Base-by-base conservation (phyloP, 495 filamentous ascomycete genomes). In the Aspergillus olivimuriae region DNA sequence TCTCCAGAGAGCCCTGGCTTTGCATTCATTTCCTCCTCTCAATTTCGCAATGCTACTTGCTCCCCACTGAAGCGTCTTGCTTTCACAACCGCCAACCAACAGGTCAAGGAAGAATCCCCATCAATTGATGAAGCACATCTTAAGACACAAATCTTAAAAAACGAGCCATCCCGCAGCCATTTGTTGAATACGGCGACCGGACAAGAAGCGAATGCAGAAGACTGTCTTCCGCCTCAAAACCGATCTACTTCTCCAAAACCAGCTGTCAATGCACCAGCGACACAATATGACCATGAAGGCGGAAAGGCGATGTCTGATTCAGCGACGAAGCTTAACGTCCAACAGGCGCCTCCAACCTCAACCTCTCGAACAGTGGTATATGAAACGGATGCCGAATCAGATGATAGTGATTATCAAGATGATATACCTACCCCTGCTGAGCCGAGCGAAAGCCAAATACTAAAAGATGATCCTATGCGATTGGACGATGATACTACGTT, bases 1-100 rank as follows among this genome's bases (percentile, higher is more conserved):
- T 70, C 69, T 12, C 69, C 69, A 3, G 66, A 71, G 56, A 69
- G 67, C 22, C 68, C 69, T 18, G 61, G 61, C 2, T 28, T 70
- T 10, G 57, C 60, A 6, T 51, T 68, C 15, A 63, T 71, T 18
- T 60, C 68, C 14, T 62, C 69, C 14, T 68, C 69, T 2, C 61
- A 67, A 39, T 66, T 69, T 32, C 57, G 58, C 10, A 46, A 51
- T 33, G 60, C 57, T 14, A 62, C 56, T 36, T 54, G 52, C 21
- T 65, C 62, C 16, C 56, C 64, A 3, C 34, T 56, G 4, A 65
- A 59, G 48, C 47, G 19, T 9, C 33, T 38, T 2, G 36, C 42
- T 17, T 42, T 26, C 5, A 44, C 50, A 4, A 24, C 43, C 1
- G 18, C 31, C 9, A 17, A 42, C 9, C 33, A 48, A 11, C 17